phyloP scores from a whole-genome alignment of 495 filamentous ascomycete genomes.

The Xylaria cubensis region DNA sequence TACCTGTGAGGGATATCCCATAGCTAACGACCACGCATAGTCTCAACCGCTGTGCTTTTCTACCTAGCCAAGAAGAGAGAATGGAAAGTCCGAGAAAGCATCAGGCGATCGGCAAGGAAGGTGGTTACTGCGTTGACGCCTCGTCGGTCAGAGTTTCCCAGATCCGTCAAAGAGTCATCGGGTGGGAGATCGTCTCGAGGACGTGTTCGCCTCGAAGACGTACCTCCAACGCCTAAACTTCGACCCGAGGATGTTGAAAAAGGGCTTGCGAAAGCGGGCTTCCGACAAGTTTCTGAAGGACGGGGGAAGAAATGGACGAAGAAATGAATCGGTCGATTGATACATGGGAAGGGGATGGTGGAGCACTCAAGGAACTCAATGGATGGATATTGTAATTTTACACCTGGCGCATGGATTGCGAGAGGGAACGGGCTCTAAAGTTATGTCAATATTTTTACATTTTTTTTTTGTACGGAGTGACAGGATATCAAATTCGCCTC shows the following conservation, averaged over 20 bases:
- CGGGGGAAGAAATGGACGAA: constrained; percentile 44
- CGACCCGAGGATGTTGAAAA: constrained; percentile 59
- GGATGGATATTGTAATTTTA: constrained; percentile 22
- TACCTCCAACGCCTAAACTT: constrained; percentile 58
- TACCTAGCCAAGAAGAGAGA: constrained; percentile 64
- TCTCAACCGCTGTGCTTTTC: constrained; percentile 56
- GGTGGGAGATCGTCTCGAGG: constrained; percentile 38
- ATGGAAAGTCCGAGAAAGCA: constrained; percentile 60
- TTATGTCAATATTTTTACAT: constrained; percentile 7
- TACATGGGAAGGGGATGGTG: constrained; percentile 1
- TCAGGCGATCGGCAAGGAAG: constrained; percentile 59
- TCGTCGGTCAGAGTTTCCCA: constrained; percentile 60
- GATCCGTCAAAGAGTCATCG: constrained; percentile 53
- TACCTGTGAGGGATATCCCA: neutral
- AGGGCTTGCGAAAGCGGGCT: constrained; percentile 42
- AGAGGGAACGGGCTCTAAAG: neutral
- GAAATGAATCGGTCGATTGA: constrained; percentile 44
- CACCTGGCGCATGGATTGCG: neutral
- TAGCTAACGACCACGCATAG: constrained; percentile 42
- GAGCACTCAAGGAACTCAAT: neutral
- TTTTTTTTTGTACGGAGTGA: constrained; percentile 11
- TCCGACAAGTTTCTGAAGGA: constrained; percentile 36
- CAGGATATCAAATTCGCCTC: constrained; percentile 59
- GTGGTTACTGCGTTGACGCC: constrained; percentile 62
- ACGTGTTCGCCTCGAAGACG: constrained; percentile 53